These are phyloP conservation scores for Eremomyces bilateralis DNA, from an alignment of 495 filamentous ascomycete species.

Conservation along the genomic window DNA sequence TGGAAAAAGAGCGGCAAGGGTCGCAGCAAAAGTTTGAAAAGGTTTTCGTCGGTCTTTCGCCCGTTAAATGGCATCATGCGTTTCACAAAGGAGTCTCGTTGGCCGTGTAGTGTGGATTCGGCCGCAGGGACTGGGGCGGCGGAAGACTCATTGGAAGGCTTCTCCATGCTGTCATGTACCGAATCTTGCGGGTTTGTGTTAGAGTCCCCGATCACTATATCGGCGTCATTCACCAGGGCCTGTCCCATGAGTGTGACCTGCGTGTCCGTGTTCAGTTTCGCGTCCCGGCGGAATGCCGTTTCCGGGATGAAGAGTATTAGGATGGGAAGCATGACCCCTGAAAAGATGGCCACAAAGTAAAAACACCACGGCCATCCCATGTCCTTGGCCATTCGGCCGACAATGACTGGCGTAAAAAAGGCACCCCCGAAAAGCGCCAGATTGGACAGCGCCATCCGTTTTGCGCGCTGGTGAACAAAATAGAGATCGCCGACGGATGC, in stretches of 20 bases:
- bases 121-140: background rate
- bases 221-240: background rate
- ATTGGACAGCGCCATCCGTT: conserved; percentile 77
- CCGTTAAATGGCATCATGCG: conserved; percentile 57
- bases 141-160: background rate
- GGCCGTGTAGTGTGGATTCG: no score
- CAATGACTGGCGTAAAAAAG: conserved; percentile 76
- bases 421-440: conserved; percentile 77
- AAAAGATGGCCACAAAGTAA: conserved; percentile 25
- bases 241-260: conserved; percentile 8
- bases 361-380: conserved; percentile 45
- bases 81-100: conserved; percentile 31
- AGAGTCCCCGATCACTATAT: no score
- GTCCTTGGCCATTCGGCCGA: conserved; percentile 58
- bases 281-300: conserved; percentile 50
- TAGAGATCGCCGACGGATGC: conserved; percentile 20
- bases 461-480: conserved; percentile 43
- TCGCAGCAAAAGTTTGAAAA: conserved; percentile 36
- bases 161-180: conserved; percentile 1
- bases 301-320: conserved; percentile 63
- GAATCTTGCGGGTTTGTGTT: background rate
- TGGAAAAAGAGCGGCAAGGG: conserved; percentile 51
- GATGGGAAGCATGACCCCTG: conserved; percentile 18
- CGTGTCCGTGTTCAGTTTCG: conserved; percentile 33
- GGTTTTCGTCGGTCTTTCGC: conserved; percentile 44